Evolutionary conservation across 169 alveolate species (phyloP), one percentile per base, ranked within the genome.

Genomic region (Plasmodium sp.): DNA sequence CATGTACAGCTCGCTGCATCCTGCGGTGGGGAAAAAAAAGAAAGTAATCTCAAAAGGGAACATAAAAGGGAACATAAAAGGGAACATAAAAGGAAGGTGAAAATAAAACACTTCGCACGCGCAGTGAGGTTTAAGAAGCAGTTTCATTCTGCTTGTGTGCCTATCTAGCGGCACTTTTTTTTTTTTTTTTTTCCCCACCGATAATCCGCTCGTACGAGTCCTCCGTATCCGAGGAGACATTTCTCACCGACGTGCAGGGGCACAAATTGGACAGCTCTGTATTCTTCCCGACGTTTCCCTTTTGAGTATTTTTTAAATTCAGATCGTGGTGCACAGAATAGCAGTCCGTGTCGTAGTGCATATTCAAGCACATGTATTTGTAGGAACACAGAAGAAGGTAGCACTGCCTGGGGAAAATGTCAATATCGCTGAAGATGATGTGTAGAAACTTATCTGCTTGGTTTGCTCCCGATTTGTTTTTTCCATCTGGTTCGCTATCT

Each of bases 361-460:
- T 94, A 72, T 97, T 97, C 62, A 96, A 84, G 48, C 97, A 96
- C 98, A 96, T 96, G 51, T 96, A 96, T 93, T 96, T 96, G 79
- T 83, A 90, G 34, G 97, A 95, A 22, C 97, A 97, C 14, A 96
- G 72, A 18, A 96, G 84, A 79, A 96, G 92, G 96, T 97, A 96
- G 88, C 98, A 96, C 84, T 96, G 98, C 62, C 98, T 92, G 1
- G 98, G 98, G 73, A 96, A 96, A 82, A 96, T 91, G 82, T 96
- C 98, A 84, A 96, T 75, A 83, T 96, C 98, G 83, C 96, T 96
- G 92, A 96, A 97, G 94, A 96, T 96, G 73, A 92, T 94, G 75
- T 96, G 95, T 18, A 97, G 83, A 33, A 96, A 96, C 74, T 96
- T 96, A 83, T 67, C 34, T 67, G 18, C 39, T 4, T 67, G 22